Evolutionary conservation across 2,329 filamentous ascomycete species (phyloP).

Genomic region (Ciborinia camelliae): DNA sequence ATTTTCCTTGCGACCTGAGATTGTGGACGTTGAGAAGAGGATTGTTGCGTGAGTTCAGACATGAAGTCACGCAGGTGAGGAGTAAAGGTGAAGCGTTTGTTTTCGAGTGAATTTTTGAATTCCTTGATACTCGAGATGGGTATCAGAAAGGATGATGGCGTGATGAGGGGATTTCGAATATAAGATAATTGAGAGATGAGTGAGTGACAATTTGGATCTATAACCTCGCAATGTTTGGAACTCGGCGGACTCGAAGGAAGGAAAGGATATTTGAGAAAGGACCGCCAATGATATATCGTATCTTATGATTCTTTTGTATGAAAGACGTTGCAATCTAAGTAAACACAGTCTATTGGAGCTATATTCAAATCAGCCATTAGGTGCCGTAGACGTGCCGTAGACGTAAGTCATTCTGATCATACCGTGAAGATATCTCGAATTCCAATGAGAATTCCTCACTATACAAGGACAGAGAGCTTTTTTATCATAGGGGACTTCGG

Average conservation of each 20-base stretch:
- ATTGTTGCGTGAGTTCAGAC: conserved; percentile 22
- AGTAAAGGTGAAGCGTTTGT: conserved; percentile 7
- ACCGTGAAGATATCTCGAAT: neutral
- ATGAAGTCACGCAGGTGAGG: conserved; percentile 12
- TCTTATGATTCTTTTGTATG: neutral
- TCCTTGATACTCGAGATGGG: neutral
- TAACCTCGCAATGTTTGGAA: neutral
- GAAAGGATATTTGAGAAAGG: neutral
- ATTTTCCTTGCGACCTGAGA: conserved; percentile 20
- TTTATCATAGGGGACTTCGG: neutral
- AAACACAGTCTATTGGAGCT: neutral
- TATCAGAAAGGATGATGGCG: neutral
- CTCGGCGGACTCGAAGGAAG: neutral
- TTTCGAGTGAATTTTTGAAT: conserved; percentile 11
- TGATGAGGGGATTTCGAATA: neutral
- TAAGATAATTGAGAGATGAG: neutral
- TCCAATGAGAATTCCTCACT: neutral
- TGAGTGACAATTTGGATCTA: neutral
- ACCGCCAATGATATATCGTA: neutral
- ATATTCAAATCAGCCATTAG: neutral
- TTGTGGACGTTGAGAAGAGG: conserved; percentile 20
- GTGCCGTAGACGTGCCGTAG: no score
- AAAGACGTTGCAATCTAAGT: neutral
- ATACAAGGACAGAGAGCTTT: conserved; percentile 1
- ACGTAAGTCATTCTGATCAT: neutral